Evolutionary conservation across 1,139 yeast species (phyloP).

Genomic region (Chernovozyma sophiae-reginae): DNA sequence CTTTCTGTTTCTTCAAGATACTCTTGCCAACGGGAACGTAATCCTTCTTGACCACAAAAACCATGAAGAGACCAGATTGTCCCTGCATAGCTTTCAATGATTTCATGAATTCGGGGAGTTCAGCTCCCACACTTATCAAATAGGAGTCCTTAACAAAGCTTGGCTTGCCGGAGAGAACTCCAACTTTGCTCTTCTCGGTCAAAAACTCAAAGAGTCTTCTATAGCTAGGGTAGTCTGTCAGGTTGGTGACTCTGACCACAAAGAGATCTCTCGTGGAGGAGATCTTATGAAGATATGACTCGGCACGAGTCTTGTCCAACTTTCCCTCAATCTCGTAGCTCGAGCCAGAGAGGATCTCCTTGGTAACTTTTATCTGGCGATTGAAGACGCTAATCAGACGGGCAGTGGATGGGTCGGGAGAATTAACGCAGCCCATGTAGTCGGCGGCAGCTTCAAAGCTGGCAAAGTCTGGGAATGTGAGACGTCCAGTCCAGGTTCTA

Average conservation of each 20-base stretch:
- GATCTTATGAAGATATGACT: conserved; percentile 51
- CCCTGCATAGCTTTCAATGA: conserved; percentile 10
- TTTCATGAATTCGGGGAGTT: conserved; percentile 26
- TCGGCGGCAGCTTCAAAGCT: conserved; percentile 41
- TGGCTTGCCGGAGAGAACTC: conserved; percentile 54
- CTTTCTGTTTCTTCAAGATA: conserved; percentile 15
- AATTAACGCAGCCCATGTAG: conserved; percentile 38
- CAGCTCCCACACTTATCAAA: conserved; percentile 42
- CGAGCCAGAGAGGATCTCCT: conserved; percentile 25
- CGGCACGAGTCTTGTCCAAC: conserved; percentile 51
- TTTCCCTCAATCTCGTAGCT: conserved; percentile 60
- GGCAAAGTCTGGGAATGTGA: conserved; percentile 54
- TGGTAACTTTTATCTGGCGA: conserved; percentile 26
- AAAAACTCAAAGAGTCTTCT: conserved; percentile 53
- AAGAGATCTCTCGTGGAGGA: conserved; percentile 47
- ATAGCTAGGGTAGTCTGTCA: conserved; percentile 26
- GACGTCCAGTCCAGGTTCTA: conserved; percentile 52
- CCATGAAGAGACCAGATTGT: conserved; percentile 23
- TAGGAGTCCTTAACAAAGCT: conserved; percentile 63
- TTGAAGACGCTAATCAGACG: conserved; percentile 11
- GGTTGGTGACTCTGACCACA: conserved; percentile 38
- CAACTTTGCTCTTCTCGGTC: conserved; percentile 47
- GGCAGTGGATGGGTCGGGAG: not conserved
- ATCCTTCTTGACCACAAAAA: conserved; percentile 47
- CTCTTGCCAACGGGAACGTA: conserved; percentile 21